Evolutionary conservation across 345 rosid species (phyloP).

Genomic region (Acer saccharum): DNA sequence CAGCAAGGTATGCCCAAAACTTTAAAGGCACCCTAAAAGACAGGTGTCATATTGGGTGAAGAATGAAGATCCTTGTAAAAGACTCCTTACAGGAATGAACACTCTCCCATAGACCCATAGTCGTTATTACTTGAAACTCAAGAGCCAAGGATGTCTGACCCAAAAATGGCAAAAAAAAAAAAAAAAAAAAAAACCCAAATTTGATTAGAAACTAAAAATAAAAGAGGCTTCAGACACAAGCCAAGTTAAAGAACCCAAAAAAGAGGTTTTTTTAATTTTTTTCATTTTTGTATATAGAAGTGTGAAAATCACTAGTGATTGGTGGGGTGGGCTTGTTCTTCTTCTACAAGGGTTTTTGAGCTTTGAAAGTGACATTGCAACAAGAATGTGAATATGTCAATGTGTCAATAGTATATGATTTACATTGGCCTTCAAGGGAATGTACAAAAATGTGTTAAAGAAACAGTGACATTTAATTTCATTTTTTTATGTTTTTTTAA

Average conservation of each 20-base stretch:
- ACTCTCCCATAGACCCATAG: background rate
- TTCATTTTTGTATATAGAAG: slow-evolving; percentile 24
- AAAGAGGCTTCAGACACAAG: slow-evolving; percentile 42
- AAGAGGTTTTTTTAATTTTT: background rate
- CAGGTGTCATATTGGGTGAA: slow-evolving; percentile 20
- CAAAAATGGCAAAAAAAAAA: slow-evolving; percentile 18
- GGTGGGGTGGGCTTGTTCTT: slow-evolving; percentile 63
- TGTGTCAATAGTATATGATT: slow-evolving; percentile 32
- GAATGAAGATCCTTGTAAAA: slow-evolving; percentile 19
- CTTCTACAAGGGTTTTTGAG: slow-evolving; percentile 36
- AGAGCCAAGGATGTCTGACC: slow-evolving; percentile 19
- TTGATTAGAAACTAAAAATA: background rate
- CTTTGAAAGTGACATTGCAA: slow-evolving; percentile 58
- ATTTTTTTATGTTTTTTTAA: background rate
- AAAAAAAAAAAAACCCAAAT: slow-evolving; percentile 10
- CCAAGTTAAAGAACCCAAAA: slow-evolving; percentile 16
- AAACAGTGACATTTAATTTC: slow-evolving; percentile 26
- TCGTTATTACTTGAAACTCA: slow-evolving; percentile 26
- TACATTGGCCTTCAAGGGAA: slow-evolving; percentile 40
- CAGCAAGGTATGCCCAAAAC: slow-evolving; percentile 38
- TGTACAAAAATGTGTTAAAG: slow-evolving; percentile 18
- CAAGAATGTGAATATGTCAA: slow-evolving; percentile 40
- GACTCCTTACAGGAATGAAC: slow-evolving; percentile 1
- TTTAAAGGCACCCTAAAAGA: slow-evolving; percentile 46
- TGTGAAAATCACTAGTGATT: slow-evolving; percentile 52